Percentiles rank a stretch among this genome's conserved stretches.
These are phyloP conservation scores for Phaffia tasmanica DNA, from an alignment of 768 basidiomycete species.

Conservation along the genomic window DNA sequence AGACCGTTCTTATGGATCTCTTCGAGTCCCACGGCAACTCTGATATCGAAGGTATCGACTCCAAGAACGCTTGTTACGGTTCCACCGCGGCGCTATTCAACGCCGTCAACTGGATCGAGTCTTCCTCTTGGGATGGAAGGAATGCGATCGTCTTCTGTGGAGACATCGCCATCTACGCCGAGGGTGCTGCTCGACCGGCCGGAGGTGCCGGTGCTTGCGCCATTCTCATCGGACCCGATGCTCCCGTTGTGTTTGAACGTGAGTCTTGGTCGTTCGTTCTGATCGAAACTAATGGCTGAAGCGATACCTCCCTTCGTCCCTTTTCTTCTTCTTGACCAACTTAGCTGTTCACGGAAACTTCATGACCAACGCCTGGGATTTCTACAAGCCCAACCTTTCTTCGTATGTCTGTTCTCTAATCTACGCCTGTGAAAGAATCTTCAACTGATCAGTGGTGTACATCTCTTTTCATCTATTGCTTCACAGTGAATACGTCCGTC, in stretches of 20 bases:
- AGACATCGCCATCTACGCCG: constrained; percentile 96
- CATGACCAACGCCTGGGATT: constrained; percentile 97
- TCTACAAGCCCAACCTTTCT: constrained; percentile 94
- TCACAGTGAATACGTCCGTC: constrained; percentile 36
- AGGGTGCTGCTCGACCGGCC: constrained; percentile 85
- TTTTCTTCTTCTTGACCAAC: constrained; percentile 12
- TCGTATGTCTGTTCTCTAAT: constrained; percentile 56
- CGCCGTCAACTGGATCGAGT: constrained; percentile 95
- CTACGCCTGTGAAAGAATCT: neutral
- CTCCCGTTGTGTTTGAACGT: constrained; percentile 91
- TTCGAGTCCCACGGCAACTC: constrained; percentile 84
- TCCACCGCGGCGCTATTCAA: constrained; percentile 98
- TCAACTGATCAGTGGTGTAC: too few species aligned
- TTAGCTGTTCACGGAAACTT: constrained; percentile 88
- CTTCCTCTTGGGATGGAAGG: constrained; percentile 89
- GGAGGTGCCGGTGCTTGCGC: constrained; percentile 95
- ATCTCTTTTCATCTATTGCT: neutral
- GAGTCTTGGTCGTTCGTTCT: constrained; percentile 38
- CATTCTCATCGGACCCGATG: constrained; percentile 89
- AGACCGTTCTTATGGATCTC: constrained; percentile 96
- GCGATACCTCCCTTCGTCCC: neutral
- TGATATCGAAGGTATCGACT: constrained; percentile 98
- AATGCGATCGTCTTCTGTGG: constrained; percentile 94
- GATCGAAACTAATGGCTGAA: neutral
- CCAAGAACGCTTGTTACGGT: constrained; percentile 98